Conservation (phyloP, 164 flowering plant genomes). For the Umbilicus rupestris region DNA sequence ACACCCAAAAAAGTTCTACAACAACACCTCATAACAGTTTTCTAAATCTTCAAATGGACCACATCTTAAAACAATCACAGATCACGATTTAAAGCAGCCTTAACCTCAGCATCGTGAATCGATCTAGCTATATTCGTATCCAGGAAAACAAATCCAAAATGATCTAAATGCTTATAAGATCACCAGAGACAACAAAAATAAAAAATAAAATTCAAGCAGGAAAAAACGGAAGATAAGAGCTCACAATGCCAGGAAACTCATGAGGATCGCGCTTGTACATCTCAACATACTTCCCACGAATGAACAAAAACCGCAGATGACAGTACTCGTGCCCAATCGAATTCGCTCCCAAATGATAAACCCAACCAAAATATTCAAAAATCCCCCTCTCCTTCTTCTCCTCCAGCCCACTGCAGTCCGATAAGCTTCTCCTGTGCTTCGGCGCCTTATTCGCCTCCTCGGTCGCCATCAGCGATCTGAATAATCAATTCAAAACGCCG, state of each 20-base stretch:
- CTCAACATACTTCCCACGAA: slow-evolving; percentile 55
- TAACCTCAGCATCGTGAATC: neutral
- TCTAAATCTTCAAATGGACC: neutral
- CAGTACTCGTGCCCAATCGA: slow-evolving; percentile 78
- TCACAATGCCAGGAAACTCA: slow-evolving; percentile 65
- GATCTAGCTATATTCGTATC: neutral
- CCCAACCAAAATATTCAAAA: slow-evolving; percentile 72
- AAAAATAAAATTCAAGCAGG: neutral
- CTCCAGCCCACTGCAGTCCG: too few relatives aligned
- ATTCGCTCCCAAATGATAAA: slow-evolving; percentile 70
- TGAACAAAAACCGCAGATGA: slow-evolving; percentile 57
- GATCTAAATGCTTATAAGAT: too few relatives aligned
- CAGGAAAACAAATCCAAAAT: neutral
- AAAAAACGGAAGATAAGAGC: slow-evolving; percentile 11
- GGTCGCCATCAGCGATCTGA: too few relatives aligned
- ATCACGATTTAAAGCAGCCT: neutral
- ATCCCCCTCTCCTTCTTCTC: too few relatives aligned
- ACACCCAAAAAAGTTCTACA: neutral
- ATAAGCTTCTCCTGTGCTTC: too few relatives aligned
- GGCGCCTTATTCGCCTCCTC: too few relatives aligned
- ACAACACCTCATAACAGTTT: neutral
- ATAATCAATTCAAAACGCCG: too few relatives aligned
- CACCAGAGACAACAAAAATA: too few relatives aligned
- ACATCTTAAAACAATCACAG: neutral
- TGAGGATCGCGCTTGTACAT: slow-evolving; percentile 88